phyloP scores from a whole-genome alignment of 2,329 filamentous ascomycete genomes.

The Sarocladium brachiariae region DNA sequence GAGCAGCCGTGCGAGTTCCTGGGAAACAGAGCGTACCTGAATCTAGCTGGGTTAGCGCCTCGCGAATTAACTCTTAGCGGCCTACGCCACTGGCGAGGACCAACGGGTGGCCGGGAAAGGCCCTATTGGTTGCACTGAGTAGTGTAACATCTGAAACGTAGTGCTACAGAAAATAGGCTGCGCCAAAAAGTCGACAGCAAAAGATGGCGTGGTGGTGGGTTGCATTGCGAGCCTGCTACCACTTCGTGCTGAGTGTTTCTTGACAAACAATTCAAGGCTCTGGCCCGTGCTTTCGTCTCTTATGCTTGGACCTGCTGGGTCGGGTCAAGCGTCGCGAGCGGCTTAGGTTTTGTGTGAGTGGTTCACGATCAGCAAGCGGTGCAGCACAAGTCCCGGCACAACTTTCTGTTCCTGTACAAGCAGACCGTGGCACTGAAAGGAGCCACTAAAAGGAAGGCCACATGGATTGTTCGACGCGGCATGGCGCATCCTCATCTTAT shows the following conservation, averaged over 20 bases:
- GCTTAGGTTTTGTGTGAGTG: neutral
- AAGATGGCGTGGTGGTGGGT: slow-evolving; percentile 3
- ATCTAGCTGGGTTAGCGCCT: neutral
- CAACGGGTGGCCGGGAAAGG: slow-evolving; percentile 16
- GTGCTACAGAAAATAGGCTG: slow-evolving; percentile 25
- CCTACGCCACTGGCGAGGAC: slow-evolving; percentile 14
- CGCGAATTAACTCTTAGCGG: neutral
- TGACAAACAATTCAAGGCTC: no score
- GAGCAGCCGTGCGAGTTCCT: neutral
- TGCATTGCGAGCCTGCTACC: slow-evolving; percentile 1
- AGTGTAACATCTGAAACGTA: slow-evolving; percentile 26
- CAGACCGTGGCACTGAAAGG: neutral
- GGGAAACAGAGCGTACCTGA: neutral
- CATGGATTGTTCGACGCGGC: neutral
- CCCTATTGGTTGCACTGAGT: slow-evolving; percentile 22
- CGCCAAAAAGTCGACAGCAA: slow-evolving; percentile 10
- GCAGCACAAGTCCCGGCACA: slow-evolving; percentile 8
- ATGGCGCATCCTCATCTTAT: slow-evolving; percentile 3
- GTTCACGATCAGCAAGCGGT: slow-evolving; percentile 4
- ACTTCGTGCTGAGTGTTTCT: neutral
- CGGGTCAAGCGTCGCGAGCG: neutral
- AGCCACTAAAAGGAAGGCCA: no score
- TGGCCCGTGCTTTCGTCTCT: neutral
- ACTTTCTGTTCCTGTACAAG: slow-evolving; percentile 9
- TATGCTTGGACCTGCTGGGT: slow-evolving; percentile 7